Base-by-base conservation (phyloP, 805 yeast species). In the Wickerhamiella kazuoi region DNA sequence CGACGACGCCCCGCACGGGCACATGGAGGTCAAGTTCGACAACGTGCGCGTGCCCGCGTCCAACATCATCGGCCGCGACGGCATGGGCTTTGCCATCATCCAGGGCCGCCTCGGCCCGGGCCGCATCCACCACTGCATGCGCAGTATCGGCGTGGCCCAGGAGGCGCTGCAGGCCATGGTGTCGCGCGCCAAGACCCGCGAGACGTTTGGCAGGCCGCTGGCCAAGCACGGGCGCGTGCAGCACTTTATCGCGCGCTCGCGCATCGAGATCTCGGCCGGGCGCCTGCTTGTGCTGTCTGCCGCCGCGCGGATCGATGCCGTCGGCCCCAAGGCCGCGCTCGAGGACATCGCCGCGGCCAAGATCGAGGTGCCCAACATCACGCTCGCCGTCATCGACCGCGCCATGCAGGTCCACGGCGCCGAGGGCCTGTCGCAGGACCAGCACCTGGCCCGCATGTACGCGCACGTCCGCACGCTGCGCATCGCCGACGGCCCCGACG, bases 1-100 rank as follows among this genome's bases (percentile, higher is more conserved):
- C 45, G 79, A 74, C 49, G 79, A 74, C 50, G 78, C 79, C 21
- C 80, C 80, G 3, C 79, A 74, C 51, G 80, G 80, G n/a, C 79
- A 74, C 50, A 69, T 70, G 59, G 79, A 74, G 51, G 63, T 74
- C 40, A 60, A 54, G 36, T 74, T 74, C 52, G 55, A 61, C 26
- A 58, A 68, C 49, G 67, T 62, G 44, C 69, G 63, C 38, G 63
- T 74, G 8, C 67, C 72, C 3, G 46, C 54, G 15, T 62, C 65
- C 38, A 51, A 57, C n/a, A 58, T 71, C 41, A 50, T 68, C 1
- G 57, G 67, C 40, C 67, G 66, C 8, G 62, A 57, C 21, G 79
- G 80, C 21, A 63, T 65, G 41, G 81, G 80, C 2, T 74, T 74
- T 50, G 74, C 69, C 44, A 61, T 74, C 45, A 71, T 74, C 47